Base-by-base conservation (phyloP, 805 yeast species). In the Candida sphagnicola region DNA sequence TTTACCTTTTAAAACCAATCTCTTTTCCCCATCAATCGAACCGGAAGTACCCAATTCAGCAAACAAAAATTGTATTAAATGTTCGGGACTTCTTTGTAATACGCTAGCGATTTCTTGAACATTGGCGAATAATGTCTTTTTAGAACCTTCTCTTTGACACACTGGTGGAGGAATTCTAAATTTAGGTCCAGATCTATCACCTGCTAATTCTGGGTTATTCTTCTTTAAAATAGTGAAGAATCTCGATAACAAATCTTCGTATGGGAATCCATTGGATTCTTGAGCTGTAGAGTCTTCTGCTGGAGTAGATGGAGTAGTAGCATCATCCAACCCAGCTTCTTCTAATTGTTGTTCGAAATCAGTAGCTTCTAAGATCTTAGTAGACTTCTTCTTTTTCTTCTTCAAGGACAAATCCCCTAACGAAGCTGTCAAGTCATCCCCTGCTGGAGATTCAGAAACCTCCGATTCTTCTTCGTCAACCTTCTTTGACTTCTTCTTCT, bases 21-120 rank as follows among this genome's bases (percentile, higher is more conserved):
- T 84, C 74, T 89, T 87, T 66, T 87, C 91, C 64, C 98, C 99
- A 69, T 93, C 99, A 44, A 93, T 91, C 40, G 97, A 90, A 60
- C 99, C 99, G 2, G 98, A 88, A 15, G 99, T 93, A 82, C 99
- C 99, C 77, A 93, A 76, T 72, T 93, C 99, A 1, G 98, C 97
- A 69, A 93, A 93, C 67, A 93, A 70, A 68, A 85, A 93, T 72
- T 89, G 96, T 65, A 93, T 93, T 49, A 93, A 81, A 70, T 93
- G 99, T 59, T 93, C 99, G 51, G 96, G 93, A 39, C 89, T 85
- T 72, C 99, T 82, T 67, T 93, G 97, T 72, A 93, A 77, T 41
- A 89, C 93, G 51, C 86, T 86, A 46, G 96, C 78, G 53, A 93
- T 93, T 56, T 86, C 95, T 70, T 90, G 95, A 50, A 93, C 90